Percentiles rank a stretch among this genome's conserved stretches.
Conservation (phyloP, 2,329 filamentous ascomycete genomes). For the Elsinoe arachidis region DNA sequence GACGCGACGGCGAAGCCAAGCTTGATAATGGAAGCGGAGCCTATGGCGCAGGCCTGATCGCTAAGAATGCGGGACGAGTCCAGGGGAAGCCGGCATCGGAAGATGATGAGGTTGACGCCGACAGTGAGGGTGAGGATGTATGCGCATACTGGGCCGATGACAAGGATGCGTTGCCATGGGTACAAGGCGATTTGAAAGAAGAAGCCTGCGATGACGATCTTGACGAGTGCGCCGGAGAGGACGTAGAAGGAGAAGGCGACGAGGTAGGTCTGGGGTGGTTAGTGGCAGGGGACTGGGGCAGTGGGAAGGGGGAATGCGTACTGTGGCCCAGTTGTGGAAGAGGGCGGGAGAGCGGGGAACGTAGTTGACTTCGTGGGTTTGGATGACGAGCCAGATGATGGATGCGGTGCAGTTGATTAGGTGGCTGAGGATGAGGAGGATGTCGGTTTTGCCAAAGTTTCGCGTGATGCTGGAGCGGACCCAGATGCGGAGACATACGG, state of each 20-base stretch:
- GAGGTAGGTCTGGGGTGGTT: not conserved
- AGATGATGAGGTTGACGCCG: not conserved
- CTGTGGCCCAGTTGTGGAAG: not conserved
- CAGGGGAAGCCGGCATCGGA: constrained; percentile 6
- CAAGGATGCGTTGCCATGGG: constrained; percentile 1
- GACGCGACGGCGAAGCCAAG: not conserved
- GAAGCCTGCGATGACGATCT: constrained; percentile 8
- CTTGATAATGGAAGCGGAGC: not conserved
- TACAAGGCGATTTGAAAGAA: constrained; percentile 11
- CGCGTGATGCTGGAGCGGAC: constrained; percentile 1
- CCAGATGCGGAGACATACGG: constrained; percentile 3
- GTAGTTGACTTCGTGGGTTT: not conserved
- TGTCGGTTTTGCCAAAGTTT: not conserved
- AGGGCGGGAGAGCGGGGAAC: not conserved
- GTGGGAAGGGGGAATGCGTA: not conserved
- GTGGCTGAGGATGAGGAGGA: not conserved
- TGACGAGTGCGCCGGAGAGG: constrained; percentile 2
- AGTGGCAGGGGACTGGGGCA: not conserved
- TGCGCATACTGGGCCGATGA: constrained; percentile 2
- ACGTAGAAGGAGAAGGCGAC: not conserved
- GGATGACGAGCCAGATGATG: not conserved
- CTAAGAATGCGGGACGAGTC: not conserved
- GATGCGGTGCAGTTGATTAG: not conserved
- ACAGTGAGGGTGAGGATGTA: not conserved
- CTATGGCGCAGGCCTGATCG: not conserved